Evolutionary conservation across 1,139 yeast species (phyloP).

Genomic region (Blastobotrys illinoisensis): DNA sequence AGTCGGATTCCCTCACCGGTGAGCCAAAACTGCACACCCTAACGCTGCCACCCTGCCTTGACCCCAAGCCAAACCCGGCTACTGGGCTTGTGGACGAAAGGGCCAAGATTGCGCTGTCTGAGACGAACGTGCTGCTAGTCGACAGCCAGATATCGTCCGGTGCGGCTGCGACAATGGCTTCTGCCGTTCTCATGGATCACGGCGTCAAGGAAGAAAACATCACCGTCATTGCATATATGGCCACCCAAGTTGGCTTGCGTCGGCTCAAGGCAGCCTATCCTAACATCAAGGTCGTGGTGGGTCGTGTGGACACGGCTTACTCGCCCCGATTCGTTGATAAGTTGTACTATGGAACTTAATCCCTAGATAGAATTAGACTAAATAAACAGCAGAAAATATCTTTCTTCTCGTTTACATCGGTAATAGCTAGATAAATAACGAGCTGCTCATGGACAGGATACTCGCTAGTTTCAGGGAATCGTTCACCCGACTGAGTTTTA

Average conservation of each 20-base stretch:
- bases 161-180: slow-evolving; percentile 92
- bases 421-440: too few species aligned
- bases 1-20: slow-evolving; percentile 82
- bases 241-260: slow-evolving; percentile 78
- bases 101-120: slow-evolving; percentile 16
- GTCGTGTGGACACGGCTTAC: slow-evolving; percentile 42
- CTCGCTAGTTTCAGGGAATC: neutral
- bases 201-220: slow-evolving; percentile 61
- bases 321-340: slow-evolving; percentile 65
- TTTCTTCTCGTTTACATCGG: too few species aligned
- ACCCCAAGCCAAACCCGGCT: slow-evolving; percentile 16
- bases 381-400: neutral
- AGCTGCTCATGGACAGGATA: neutral
- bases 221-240: slow-evolving; percentile 62
- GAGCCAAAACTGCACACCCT: slow-evolving; percentile 88
- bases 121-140: slow-evolving; percentile 55
- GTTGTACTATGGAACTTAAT: slow-evolving; percentile 68
- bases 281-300: slow-evolving; percentile 61
- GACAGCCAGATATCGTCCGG: slow-evolving; percentile 91
- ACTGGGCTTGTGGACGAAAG: slow-evolving; percentile 15
- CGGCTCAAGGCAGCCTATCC: slow-evolving; percentile 73
- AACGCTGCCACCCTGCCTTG: slow-evolving; percentile 44
- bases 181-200: slow-evolving; percentile 81
- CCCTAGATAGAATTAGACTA: neutral
- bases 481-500: neutral